Conservation (phyloP, 2,329 filamentous ascomycete species). For the Byssochlamys sp. region DNA sequence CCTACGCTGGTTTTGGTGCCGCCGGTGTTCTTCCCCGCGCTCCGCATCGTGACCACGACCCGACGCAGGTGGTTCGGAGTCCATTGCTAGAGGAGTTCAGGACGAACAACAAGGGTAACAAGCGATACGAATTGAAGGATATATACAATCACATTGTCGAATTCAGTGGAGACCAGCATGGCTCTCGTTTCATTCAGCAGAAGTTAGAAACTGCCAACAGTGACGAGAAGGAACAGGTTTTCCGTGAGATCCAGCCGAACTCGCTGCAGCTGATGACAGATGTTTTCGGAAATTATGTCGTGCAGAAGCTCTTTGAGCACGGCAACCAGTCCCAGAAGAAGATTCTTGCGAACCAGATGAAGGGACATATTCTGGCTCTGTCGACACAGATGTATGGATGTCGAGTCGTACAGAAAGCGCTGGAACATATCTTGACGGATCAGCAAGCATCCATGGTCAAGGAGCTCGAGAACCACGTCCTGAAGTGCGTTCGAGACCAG, state of each 20-base stretch:
- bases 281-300: constrained; percentile 95
- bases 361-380: constrained; percentile 67
- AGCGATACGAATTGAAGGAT: constrained; percentile 74
- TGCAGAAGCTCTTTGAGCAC: constrained; percentile 95
- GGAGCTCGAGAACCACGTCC: constrained; percentile 67
- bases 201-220: constrained; percentile 89
- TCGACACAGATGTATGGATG: constrained; percentile 88
- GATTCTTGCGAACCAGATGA: constrained; percentile 75
- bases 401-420: constrained; percentile 86
- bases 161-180: constrained; percentile 91
- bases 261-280: constrained; percentile 85
- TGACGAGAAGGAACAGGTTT: constrained; percentile 87
- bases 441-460: constrained; percentile 76
- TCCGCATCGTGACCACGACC: constrained; percentile 48
- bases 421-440: constrained; percentile 83
- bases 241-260: constrained; percentile 76
- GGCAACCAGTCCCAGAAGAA: constrained; percentile 90
- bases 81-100: constrained; percentile 71
- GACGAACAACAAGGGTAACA: constrained; percentile 59
- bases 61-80: constrained; percentile 57
- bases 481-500: constrained; percentile 71
- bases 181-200: constrained; percentile 87
- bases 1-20: constrained; percentile 19
- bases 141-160: constrained; percentile 83
- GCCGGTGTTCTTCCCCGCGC: constrained; percentile 31